Evolutionary conservation across 305 asterid genomes (phyloP), one percentile per base, ranked within the genome.

Genomic region (Petunia hybrid): DNA sequence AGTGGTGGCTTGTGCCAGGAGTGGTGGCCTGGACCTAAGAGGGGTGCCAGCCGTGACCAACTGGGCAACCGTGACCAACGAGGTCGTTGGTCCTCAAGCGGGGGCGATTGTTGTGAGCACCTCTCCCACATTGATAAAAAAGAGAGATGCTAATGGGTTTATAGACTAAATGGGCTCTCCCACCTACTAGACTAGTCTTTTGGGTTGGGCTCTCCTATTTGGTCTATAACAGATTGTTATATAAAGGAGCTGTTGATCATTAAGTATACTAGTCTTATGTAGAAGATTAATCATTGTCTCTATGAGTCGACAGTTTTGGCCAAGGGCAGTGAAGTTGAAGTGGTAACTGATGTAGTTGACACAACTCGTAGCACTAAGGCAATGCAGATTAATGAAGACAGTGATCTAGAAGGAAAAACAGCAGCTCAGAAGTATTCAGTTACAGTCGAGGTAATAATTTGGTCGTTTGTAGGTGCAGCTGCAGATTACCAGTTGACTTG

Each of bases 361-460:
- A 55, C 69, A 46, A 82, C 79, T 80, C 35, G 79, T 51, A 38
- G 68, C 83, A 16, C 84, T 78, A 73, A 64, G 31, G 56, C 81
- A 55, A 66, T 14, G 56, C 46, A 79, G 76, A 48, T 22, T 73
- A 83, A 48, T 77, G 80, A 61, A 77, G 89, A 69, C 80, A 76
- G 7, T 66, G 65, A 77, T 71, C 61, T 73, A 45, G 87, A 82
- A 63, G 87, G 81, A 84, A 84, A 83, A 65, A 64, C 69, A 40
- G 62, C 87, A 83, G 94, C 83, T 35, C 62, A 73, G 73, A 91
- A 87, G 81, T 89, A 91, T 85, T 90, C 92, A 63, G 57, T 87
- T 55, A 84, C 92, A 8, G 46, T 93, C 88, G 88, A 90, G 93
- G 99, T 88, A 69, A 83, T 65, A 35, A 68, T 79, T 79, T 82